These are phyloP conservation scores for Mycena floridula DNA, from an alignment of 768 basidiomycete genomes.

Conservation along the genomic window DNA sequence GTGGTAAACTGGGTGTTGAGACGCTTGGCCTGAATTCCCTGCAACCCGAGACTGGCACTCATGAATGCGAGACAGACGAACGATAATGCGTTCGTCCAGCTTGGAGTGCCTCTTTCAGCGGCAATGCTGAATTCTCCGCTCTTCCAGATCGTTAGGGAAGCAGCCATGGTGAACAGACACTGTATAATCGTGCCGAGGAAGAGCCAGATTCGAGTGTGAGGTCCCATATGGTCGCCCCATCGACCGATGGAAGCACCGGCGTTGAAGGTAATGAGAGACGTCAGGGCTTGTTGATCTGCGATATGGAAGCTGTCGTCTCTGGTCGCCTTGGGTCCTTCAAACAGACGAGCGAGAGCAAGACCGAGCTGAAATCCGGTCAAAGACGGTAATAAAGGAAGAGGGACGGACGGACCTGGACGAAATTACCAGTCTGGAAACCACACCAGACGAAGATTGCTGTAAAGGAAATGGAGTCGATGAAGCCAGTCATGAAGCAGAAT, in stretches of 20 bases:
- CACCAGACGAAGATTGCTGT: conserved; percentile 52
- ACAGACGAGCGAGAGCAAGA: conserved; percentile 51
- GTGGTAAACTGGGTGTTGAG: conserved; percentile 45
- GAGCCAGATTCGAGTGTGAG: conserved; percentile 47
- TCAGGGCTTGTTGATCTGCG: conserved; percentile 53
- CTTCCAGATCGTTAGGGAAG: conserved; percentile 41
- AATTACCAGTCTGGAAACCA: conserved; percentile 49
- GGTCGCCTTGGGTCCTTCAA: conserved; percentile 21
- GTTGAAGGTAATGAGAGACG: conserved; percentile 44
- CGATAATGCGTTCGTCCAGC: conserved; percentile 42
- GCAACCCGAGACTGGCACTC: conserved; percentile 49
- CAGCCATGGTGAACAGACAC: conserved; percentile 44
- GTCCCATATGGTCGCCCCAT: conserved; percentile 50
- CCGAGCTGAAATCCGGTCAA: conserved; percentile 33
- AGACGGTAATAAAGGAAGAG: not conserved
- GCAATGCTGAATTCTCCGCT: conserved; percentile 32
- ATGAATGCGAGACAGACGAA: conserved; percentile 50
- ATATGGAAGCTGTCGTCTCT: conserved; percentile 44
- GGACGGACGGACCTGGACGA: conserved; percentile 25
- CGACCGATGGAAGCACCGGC: conserved; percentile 48
- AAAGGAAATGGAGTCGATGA: conserved; percentile 45
- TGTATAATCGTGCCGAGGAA: conserved; percentile 45
- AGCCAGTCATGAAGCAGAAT: conserved; percentile 51
- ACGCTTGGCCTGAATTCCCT: conserved; percentile 59
- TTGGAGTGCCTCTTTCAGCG: conserved; percentile 31